These are phyloP conservation scores for Alternaria brassicae DNA, from an alignment of 2,329 filamentous ascomycete species.

Conservation along the genomic window DNA sequence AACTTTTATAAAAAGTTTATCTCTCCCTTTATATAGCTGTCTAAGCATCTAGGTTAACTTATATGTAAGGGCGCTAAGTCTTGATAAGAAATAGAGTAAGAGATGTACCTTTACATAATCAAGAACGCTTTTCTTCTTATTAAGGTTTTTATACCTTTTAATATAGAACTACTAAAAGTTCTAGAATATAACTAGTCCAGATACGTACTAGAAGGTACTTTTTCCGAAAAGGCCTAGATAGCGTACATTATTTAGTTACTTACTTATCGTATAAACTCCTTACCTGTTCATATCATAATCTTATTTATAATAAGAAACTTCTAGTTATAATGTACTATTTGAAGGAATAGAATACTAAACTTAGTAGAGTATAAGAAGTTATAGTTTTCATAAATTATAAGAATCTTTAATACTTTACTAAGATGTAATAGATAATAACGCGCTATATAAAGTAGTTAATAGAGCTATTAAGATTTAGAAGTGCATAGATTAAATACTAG, in stretches of 20 bases:
- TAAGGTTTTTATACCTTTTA: background rate
- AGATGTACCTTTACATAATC: background rate
- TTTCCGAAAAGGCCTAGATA: background rate
- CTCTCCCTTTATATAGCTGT: background rate
- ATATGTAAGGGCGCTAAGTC: background rate
- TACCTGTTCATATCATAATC: background rate
- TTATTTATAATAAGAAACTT: too few species aligned
- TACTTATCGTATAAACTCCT: background rate
- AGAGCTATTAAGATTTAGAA: background rate
- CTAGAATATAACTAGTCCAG: background rate
- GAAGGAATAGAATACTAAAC: background rate
- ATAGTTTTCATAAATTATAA: background rate
- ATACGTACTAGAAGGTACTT: background rate
- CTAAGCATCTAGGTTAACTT: background rate
- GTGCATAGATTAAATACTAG: background rate
- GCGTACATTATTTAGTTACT: background rate
- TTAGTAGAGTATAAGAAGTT: background rate
- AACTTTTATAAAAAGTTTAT: constrained; percentile 4
- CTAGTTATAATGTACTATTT: background rate
- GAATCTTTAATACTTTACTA: background rate
- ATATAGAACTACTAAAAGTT: background rate
- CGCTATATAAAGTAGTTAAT: background rate
- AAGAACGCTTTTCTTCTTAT: background rate
- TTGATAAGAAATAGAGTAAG: background rate
- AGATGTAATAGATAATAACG: background rate